Evolutionary conservation across 495 filamentous ascomycete genomes (phyloP).

Genomic region (Podospora didyma): DNA sequence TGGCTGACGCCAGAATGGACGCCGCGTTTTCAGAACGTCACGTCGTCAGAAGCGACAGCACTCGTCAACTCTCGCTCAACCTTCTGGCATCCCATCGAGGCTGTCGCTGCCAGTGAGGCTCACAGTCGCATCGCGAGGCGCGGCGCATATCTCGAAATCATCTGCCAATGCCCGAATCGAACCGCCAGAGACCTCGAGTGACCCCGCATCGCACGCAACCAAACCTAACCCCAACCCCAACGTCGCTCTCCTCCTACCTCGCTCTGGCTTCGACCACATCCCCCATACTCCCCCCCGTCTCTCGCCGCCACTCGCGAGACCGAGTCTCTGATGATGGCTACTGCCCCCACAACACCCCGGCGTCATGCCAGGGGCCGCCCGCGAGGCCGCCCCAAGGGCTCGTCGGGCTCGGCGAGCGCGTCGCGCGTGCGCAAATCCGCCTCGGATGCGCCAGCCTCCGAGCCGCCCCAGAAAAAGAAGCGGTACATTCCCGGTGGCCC

Average conservation of each 20-base stretch:
- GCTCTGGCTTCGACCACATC: neutral
- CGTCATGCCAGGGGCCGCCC: constrained; percentile 36
- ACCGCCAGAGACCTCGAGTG: constrained; percentile 12
- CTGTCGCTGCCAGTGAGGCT: constrained; percentile 11
- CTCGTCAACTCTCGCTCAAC: constrained; percentile 17
- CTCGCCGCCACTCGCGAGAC: neutral
- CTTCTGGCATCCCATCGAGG: constrained; percentile 18
- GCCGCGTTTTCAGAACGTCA: constrained; percentile 34
- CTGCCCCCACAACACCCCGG: constrained; percentile 39
- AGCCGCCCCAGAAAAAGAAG: constrained; percentile 50
- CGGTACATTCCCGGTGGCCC: constrained; percentile 74
- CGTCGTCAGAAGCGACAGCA: constrained; percentile 21
- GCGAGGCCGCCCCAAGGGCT: constrained; percentile 38
- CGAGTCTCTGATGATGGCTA: constrained; percentile 32
- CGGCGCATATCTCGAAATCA: constrained; percentile 4
- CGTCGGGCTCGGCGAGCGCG: constrained; percentile 31
- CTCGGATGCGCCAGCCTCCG: constrained; percentile 40
- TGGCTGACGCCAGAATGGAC: constrained; percentile 12
- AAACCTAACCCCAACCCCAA: constrained; percentile 11
- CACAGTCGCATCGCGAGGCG: constrained; percentile 15
- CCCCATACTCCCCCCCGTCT: too few relatives aligned
- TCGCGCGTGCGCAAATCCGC: constrained; percentile 36
- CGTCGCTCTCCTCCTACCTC: neutral
- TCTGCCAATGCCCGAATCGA: constrained; percentile 13
- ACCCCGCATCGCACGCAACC: constrained; percentile 15